Evolutionary conservation across 345 rosid species (phyloP).

Genomic region (Syzygium aqueum): DNA sequence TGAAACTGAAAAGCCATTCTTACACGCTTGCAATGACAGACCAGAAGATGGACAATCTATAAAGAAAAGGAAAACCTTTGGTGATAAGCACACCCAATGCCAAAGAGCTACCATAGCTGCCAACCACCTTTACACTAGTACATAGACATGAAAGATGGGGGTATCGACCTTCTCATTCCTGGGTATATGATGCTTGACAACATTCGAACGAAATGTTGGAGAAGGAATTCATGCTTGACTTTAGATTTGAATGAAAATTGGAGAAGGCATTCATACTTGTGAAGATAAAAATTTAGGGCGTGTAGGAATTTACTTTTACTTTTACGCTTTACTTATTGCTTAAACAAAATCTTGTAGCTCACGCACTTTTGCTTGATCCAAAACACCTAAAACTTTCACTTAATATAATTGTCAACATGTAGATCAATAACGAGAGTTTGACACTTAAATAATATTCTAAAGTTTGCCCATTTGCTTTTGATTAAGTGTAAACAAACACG

Average conservation of each 20-base stretch:
- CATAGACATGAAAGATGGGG: neutral
- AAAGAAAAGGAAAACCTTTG: neutral
- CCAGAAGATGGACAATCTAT: neutral
- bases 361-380: neutral
- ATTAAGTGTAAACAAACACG: neutral
- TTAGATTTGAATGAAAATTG: neutral
- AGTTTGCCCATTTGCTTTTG: neutral
- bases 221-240: neutral
- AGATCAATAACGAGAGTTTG: neutral
- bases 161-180: neutral
- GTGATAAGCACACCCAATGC: neutral
- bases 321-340: neutral
- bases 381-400: neutral
- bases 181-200: neutral
- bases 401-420: neutral
- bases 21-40: neutral
- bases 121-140: neutral
- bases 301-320: neutral
- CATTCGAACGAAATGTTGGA: neutral
- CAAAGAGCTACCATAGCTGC: neutral
- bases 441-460: neutral
- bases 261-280: neutral
- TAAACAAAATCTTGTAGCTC: neutral
- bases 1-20: neutral
- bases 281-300: neutral